Base-by-base conservation (phyloP, 371 early-diverging fungal species). In the Mucor velutinosus region DNA sequence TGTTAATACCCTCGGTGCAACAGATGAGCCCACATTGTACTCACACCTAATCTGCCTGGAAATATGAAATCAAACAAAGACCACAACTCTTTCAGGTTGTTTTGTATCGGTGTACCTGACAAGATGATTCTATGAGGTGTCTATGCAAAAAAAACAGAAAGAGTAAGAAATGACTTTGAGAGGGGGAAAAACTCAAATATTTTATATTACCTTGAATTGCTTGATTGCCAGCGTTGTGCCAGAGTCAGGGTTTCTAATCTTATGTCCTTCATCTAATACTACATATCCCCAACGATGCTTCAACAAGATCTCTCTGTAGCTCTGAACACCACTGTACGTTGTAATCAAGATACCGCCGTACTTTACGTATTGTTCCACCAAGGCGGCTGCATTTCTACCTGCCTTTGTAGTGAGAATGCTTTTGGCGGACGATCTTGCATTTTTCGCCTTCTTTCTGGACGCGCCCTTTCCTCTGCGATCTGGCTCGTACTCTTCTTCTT, bases 71-170 rank as follows among this genome's bases (percentile, higher is more conserved):
- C 98, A 71, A 95, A 95, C 33, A 99, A 78, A 2, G 95, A 94
- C 99, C 99, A 99, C 10, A 99, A 86, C 72, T 99, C 99, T 55
- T 88, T 92, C 43, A 99, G 79, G 69, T 94, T 97, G 77, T 99
- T 99, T 75, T 99, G 99, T 47, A 99, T 97, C 0, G 99, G 99
- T 19, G 99, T 99, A 19, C 99, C 99, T 3, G 96, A 94, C 1
- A 99, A 83, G 27, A 98, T 92, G 59, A 97, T 90, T 32, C 97
- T 84, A 71, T 97, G 93, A 0, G 93, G 88, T 14, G 96, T 96
- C 81, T 92, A 76, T 6, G 57, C 23, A n/a, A n/a, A 11, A 53
- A 41, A 25, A 25, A 35, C 1, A 12, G 7, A 25, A 29, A 33
- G 7, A 10, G 19, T 32, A 10, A 10, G 14, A 12, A 64, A 23